Conservation (phyloP, 495 filamentous ascomycete species). For the Aspergillus cristatus region DNA sequence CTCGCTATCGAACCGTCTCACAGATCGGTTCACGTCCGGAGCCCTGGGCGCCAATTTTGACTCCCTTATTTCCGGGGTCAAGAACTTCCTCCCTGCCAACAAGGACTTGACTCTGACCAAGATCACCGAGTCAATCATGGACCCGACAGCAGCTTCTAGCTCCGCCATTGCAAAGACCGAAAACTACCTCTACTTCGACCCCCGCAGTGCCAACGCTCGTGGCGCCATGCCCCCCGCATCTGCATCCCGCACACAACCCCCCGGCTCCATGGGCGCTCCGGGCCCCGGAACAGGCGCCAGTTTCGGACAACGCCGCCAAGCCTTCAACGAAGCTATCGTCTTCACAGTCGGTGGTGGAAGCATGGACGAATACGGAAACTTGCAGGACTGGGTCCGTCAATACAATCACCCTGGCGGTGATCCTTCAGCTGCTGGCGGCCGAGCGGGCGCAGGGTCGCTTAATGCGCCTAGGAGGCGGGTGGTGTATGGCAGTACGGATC, state of each 20-base stretch:
- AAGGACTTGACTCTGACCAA: slow-evolving; percentile 94
- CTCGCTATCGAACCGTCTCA: slow-evolving; percentile 79
- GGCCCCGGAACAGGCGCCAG: slow-evolving; percentile 65
- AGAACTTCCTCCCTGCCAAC: slow-evolving; percentile 94
- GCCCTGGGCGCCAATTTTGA: slow-evolving; percentile 88
- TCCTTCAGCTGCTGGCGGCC: slow-evolving; percentile 37
- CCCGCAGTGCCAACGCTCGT: slow-evolving; percentile 81
- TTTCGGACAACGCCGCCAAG: slow-evolving; percentile 88
- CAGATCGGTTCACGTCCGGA: slow-evolving; percentile 86
- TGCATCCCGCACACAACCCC: slow-evolving; percentile 43
- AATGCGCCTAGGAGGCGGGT: slow-evolving; percentile 56
- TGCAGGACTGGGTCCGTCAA: slow-evolving; percentile 90
- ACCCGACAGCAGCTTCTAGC: slow-evolving; percentile 78
- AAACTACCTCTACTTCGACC: slow-evolving; percentile 97
- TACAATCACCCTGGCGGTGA: slow-evolving; percentile 45
- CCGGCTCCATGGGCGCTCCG: slow-evolving; percentile 29
- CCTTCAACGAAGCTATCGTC: slow-evolving; percentile 90
- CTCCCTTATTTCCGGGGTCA: slow-evolving; percentile 92
- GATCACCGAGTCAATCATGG: slow-evolving; percentile 98
- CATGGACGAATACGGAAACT: slow-evolving; percentile 98
- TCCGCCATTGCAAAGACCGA: slow-evolving; percentile 95
- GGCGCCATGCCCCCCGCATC: slow-evolving; percentile 78
- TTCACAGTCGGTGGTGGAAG: slow-evolving; percentile 96
- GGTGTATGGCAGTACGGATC: slow-evolving; percentile 91
- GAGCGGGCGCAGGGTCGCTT: slow-evolving; percentile 16